Percentiles rank a stretch among this genome's conserved stretches.
Evolutionary conservation across 1,284 basidiomycete species (phyloP).

Genomic region (Naganishia albida): DNA sequence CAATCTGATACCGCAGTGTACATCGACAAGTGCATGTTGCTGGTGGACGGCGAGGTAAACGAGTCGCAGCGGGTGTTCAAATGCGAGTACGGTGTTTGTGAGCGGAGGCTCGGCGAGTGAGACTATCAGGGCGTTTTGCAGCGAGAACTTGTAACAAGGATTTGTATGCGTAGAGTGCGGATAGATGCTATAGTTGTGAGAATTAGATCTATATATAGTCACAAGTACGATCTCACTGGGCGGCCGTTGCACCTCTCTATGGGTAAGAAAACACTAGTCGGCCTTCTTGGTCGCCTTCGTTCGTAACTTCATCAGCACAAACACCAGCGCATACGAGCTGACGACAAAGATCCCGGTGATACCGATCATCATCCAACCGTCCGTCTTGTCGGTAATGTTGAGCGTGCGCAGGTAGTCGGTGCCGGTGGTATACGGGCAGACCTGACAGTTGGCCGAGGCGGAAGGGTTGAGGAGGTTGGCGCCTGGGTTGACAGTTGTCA

Average conservation of each 20-base stretch:
- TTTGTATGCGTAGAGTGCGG: too few species aligned
- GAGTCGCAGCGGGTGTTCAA: too few species aligned
- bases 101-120: too few species aligned
- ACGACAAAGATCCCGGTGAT: constrained; percentile 27
- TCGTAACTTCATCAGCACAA: constrained; percentile 35
- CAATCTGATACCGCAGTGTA: too few species aligned
- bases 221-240: background rate
- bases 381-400: constrained; percentile 38
- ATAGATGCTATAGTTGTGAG: too few species aligned
- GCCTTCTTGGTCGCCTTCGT: constrained; percentile 34
- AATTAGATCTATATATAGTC: too few species aligned
- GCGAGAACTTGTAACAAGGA: too few species aligned
- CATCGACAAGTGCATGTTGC: too few species aligned
- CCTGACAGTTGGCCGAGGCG: constrained; percentile 44
- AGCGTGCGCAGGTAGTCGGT: constrained; percentile 45
- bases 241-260: background rate
- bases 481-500: constrained; percentile 22
- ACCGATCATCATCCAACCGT: constrained; percentile 18
- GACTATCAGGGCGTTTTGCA: too few species aligned
- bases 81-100: too few species aligned
- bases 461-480: constrained; percentile 30
- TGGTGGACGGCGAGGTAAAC: too few species aligned
- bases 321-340: constrained; percentile 27
- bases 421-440: constrained; percentile 45
- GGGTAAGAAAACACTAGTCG: constrained; percentile 7